Conservation (phyloP, 2,329 filamentous ascomycete genomes). For the Cordyceps farinosa region DNA sequence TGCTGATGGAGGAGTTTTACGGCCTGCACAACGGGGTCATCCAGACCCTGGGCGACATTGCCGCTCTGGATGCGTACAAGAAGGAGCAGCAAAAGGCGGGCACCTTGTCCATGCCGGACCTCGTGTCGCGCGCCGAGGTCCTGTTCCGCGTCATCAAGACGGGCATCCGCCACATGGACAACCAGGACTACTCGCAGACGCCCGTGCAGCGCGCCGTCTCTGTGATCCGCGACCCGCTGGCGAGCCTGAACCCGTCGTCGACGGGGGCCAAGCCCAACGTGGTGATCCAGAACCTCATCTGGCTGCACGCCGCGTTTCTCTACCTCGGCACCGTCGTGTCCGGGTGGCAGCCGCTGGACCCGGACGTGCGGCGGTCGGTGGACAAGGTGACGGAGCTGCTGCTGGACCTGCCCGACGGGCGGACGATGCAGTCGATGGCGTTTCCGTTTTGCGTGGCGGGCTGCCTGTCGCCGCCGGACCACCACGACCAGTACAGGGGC, state of each 20-base stretch:
- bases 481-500: slow-evolving; percentile 41
- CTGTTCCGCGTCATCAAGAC: slow-evolving; percentile 38
- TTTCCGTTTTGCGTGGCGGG: slow-evolving; percentile 43
- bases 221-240: slow-evolving; percentile 23
- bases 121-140: slow-evolving; percentile 41
- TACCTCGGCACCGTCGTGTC: slow-evolving; percentile 48
- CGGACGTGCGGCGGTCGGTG: slow-evolving; percentile 38
- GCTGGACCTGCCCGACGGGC: slow-evolving; percentile 27
- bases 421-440: slow-evolving; percentile 34
- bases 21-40: slow-evolving; percentile 58
- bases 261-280: slow-evolving; percentile 24
- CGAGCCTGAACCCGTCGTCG: slow-evolving; percentile 24
- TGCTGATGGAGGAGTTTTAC: slow-evolving; percentile 48
- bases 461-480: slow-evolving; percentile 36
- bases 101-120: slow-evolving; percentile 42
- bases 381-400: slow-evolving; percentile 34
- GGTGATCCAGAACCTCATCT: slow-evolving; percentile 37
- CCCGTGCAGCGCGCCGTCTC: slow-evolving; percentile 4
- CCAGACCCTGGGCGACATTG: slow-evolving; percentile 50
- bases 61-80: slow-evolving; percentile 54
- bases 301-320: slow-evolving; percentile 45
- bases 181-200: slow-evolving; percentile 15
- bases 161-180: slow-evolving; percentile 31
- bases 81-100: slow-evolving; percentile 41
- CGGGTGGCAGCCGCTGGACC: slow-evolving; percentile 47